These are phyloP conservation scores for Umbelopsis ramanniana DNA, from an alignment of 192 early-diverging fungal genomes.

Conservation along the genomic window DNA sequence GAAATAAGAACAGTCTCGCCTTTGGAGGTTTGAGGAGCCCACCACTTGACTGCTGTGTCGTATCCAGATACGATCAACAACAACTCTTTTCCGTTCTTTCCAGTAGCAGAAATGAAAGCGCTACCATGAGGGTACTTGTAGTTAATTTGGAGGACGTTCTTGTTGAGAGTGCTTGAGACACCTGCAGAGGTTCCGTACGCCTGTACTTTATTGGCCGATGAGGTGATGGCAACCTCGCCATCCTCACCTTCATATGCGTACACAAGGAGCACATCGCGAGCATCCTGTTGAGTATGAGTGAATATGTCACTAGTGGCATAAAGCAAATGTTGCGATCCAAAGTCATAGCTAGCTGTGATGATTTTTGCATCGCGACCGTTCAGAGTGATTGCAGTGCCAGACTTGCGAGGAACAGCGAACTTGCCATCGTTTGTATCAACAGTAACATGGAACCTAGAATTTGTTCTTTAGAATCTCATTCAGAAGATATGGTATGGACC, in stretches of 20 bases:
- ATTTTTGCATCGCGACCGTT: slow-evolving; percentile 26
- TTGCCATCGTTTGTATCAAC: not conserved
- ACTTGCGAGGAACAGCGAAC: slow-evolving; percentile 15
- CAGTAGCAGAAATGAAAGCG: not conserved
- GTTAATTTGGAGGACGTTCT: slow-evolving; percentile 11
- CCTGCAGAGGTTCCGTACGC: not conserved
- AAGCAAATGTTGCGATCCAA: slow-evolving; percentile 20
- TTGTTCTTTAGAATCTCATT: no score
- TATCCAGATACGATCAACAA: slow-evolving; percentile 19
- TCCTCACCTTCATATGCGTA: slow-evolving; percentile 28
- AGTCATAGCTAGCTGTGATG: slow-evolving; percentile 16
- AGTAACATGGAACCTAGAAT: not conserved
- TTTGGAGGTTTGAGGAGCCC: slow-evolving; percentile 8
- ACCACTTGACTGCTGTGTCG: slow-evolving; percentile 13
- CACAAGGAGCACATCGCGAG: slow-evolving; percentile 10
- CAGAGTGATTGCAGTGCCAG: slow-evolving; percentile 5
- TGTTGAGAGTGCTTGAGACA: not conserved
- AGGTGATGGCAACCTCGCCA: slow-evolving; percentile 22
- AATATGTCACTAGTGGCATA: slow-evolving; percentile 27
- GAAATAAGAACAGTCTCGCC: not conserved
- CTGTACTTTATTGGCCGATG: not conserved
- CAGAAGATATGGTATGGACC: no score
- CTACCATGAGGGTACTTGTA: slow-evolving; percentile 15
- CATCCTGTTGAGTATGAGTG: slow-evolving; percentile 3
- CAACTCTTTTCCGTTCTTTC: not conserved